These are phyloP conservation scores for Takashimella koratensis DNA, from an alignment of 1,284 basidiomycete genomes.

Conservation along the genomic window DNA sequence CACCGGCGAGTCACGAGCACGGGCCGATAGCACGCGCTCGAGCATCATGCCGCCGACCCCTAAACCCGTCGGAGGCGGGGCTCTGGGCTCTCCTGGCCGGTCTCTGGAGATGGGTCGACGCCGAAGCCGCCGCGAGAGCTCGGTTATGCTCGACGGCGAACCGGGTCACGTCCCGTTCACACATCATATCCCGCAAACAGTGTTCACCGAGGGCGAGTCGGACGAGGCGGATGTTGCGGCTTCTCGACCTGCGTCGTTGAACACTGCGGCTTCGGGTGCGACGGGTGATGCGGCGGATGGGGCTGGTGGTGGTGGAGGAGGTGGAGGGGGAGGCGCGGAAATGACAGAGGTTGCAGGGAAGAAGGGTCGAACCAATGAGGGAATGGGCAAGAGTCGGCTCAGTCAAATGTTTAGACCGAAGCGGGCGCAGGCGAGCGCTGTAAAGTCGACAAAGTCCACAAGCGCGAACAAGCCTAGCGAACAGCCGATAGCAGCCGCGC, in stretches of 20 bases:
- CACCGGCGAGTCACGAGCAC: slow-evolving; percentile 16
- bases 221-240: slow-evolving; percentile 9
- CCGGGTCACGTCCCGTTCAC: slow-evolving; percentile 39
- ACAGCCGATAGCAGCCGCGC: too few relatives aligned
- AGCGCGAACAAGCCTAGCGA: too few relatives aligned
- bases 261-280: neutral
- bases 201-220: slow-evolving; percentile 16
- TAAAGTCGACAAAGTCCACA: too few relatives aligned
- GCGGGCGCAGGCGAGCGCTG: too few relatives aligned
- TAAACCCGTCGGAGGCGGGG: neutral
- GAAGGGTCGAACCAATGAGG: slow-evolving; percentile 6
- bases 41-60: neutral
- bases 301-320: too few relatives aligned
- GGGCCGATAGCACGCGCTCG: slow-evolving; percentile 9
- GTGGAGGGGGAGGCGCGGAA: too few relatives aligned
- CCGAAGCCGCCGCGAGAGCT: neutral
- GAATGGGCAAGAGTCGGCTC: slow-evolving; percentile 18
- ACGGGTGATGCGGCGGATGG: too few relatives aligned
- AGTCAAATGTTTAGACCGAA: slow-evolving; percentile 22
- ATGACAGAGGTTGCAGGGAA: slow-evolving; percentile 1
- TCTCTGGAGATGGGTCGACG: neutral
- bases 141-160: slow-evolving; percentile 12
- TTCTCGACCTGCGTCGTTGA: neutral
- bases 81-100: neutral
- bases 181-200: slow-evolving; percentile 26